phyloP scores from a whole-genome alignment of 2,329 filamentous ascomycete genomes.

The Ceratocystis colombiana region DNA sequence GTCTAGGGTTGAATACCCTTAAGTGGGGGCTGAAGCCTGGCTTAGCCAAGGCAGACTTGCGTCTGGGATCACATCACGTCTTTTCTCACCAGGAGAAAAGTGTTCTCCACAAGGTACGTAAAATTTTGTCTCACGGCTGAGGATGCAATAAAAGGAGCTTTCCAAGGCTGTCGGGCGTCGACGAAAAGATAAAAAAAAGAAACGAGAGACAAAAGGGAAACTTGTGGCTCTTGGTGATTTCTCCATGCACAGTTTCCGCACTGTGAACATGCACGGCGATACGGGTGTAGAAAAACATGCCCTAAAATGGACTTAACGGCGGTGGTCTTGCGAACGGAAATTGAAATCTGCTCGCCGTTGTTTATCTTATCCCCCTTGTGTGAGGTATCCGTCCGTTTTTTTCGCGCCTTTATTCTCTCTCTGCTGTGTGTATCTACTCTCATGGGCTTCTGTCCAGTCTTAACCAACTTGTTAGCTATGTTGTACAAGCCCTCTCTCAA shows the following conservation, averaged over 20 bases:
- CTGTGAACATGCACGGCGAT: neutral
- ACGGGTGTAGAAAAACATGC: neutral
- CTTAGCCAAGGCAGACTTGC: neutral
- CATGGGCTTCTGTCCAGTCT: no score
- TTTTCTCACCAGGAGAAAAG: neutral
- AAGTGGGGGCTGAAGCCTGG: neutral
- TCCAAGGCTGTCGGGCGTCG: neutral
- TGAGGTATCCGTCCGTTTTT: neutral
- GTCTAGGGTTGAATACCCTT: conserved; percentile 1
- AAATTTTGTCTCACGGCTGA: neutral
- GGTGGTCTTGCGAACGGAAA: neutral
- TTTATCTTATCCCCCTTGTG: neutral
- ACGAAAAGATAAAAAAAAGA: neutral
- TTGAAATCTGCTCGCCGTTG: neutral
- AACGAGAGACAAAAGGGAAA: neutral
- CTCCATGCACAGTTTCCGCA: neutral
- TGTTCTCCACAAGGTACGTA: neutral
- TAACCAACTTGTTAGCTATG: no score
- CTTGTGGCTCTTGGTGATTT: neutral
- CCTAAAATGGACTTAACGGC: neutral
- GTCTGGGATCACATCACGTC: neutral
- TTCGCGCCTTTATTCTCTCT: no score
- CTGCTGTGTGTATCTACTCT: no score
- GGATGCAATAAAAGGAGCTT: neutral
- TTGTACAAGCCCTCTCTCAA: neutral